These are phyloP conservation scores for Paratinospora sagittata DNA, from an alignment of 164 flowering plant genomes.

Conservation along the genomic window DNA sequence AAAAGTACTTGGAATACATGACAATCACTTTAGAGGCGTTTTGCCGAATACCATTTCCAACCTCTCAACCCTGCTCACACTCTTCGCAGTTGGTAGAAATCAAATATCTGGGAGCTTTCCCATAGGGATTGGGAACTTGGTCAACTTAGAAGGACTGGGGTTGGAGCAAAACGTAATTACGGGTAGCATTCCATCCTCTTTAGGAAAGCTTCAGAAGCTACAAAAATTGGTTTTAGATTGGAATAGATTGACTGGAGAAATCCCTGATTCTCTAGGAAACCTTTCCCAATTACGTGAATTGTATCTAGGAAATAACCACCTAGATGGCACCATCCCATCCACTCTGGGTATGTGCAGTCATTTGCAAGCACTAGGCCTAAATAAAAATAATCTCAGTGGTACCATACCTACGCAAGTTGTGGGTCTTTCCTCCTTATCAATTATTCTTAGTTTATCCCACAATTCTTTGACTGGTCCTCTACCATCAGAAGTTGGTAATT, in stretches of 20 bases:
- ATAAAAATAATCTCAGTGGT: conserved; percentile 16
- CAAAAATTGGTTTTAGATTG: neutral
- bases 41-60: conserved; percentile 28
- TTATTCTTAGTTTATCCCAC: neutral
- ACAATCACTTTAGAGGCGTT: conserved; percentile 25
- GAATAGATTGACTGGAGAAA: neutral
- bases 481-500: neutral
- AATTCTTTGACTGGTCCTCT: conserved; percentile 1
- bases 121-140: conserved; percentile 27
- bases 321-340: conserved; percentile 8
- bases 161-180: conserved; percentile 14
- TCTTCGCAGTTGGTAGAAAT: conserved; percentile 14
- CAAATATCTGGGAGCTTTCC: too few relatives aligned
- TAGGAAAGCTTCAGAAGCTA: conserved; percentile 1
- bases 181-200: conserved; percentile 25
- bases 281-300: neutral
- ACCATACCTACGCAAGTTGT: conserved; percentile 13
- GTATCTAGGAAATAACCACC: neutral
- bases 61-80: conserved; percentile 14
- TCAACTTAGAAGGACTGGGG: conserved; percentile 11
- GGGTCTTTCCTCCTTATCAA: neutral
- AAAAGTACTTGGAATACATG: neutral
- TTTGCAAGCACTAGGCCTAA: conserved; percentile 4
- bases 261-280: conserved; percentile 8
- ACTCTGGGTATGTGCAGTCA: conserved; percentile 1